Evolutionary conservation across 2,329 filamentous ascomycete genomes (phyloP), one percentile per base, ranked within the genome.

Genomic region (Aspergillus sp.): DNA sequence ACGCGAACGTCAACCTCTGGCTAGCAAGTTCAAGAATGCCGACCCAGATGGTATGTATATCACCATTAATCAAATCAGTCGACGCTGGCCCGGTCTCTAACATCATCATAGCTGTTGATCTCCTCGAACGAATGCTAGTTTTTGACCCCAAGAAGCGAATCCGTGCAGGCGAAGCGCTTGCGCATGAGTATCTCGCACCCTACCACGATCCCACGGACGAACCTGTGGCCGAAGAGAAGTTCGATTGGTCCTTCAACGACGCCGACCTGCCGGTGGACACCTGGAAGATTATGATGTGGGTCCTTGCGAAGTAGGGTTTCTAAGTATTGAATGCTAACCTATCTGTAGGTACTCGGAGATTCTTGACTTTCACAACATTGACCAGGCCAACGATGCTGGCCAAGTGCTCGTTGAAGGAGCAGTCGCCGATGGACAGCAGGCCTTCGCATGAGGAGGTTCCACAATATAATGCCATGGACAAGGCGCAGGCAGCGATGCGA

Each of bases 211-310:
- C 95, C 8, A 95, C 91, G 48, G 95, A 99, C 73, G 95, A 99
- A 82, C 95, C 95, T 1, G 89, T 92, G 15, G 91, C 95, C 21
- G 91, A 97, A 63, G 93, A 97, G 82, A 97, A 97, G 81, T 99
- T 99, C 72, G 95, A 99, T 76, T 99, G 95, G 95, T 97, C 93
- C 57, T 99, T 99, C 81, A 98, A 98, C 77, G 95, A 99, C 71
- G 95, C 94, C 51, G 95, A 99, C 74, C 82, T 99, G 59, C 94
- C 95, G 0, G 93, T 98, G 54, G 95, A 99, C 75, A 97, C 93
- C n/a, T 99, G 95, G 95, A 99, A 99, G 83, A 97, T 99, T 76
- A 99, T 98, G 95, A 99, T 99, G 95, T 97, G 84, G 74, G 90
- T 77, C 49, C 36, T 32, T 8, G 17, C 30, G 23, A 38, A 6